Base-by-base conservation (phyloP, 805 yeast genomes). In the Blastobotrys chiropterorum region DNA sequence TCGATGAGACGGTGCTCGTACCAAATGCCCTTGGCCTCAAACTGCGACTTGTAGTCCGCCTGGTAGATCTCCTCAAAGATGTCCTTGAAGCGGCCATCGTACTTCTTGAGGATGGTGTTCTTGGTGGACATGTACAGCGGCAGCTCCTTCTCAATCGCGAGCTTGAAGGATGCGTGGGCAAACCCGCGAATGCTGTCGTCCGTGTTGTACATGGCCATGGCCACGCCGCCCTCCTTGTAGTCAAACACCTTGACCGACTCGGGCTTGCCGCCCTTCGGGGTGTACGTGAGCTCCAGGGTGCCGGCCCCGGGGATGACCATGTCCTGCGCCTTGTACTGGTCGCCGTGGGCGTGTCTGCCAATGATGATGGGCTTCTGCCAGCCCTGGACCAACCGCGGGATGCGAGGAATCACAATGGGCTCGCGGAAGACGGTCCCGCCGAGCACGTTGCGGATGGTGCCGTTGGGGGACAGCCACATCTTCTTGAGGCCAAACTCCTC, bases 381-480 rank as follows among this genome's bases (percentile, higher is more conserved):
- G 53, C 85, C 85, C 44, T 95, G 88, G 17, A 92, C 85, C 56
- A 90, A 77, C 60, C 96, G 77, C 52, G 98, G 98, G 62, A 92
- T 85, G 61, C 80, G 74, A 53, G 88, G 89, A 62, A 92, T 88
- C 50, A 92, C 88, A 68, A 92, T 92, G 56, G 97, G 96, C 73
- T 90, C 98, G 66, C 98, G 81, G 79, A 92, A 92, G 45, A 92
- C 96, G 26, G 97, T 92, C 54, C 98, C 98, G 48, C 97, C 97
- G 55, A 92, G 75, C 56, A 92, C 85, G 75, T 92, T 92, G 73
- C 98, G 84, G 68, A 92, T 87, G 48, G 98, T 92, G 55, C 98
- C 98, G 72, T 92, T 92, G 58, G 98, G 98, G 14, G 96, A 88
- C 54, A 85, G 78, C 97, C 97, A 92, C 98, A 92, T 92, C 70